Conservation (phyloP, 2,329 filamentous ascomycete genomes). For the Stachybotrys chartarum region DNA sequence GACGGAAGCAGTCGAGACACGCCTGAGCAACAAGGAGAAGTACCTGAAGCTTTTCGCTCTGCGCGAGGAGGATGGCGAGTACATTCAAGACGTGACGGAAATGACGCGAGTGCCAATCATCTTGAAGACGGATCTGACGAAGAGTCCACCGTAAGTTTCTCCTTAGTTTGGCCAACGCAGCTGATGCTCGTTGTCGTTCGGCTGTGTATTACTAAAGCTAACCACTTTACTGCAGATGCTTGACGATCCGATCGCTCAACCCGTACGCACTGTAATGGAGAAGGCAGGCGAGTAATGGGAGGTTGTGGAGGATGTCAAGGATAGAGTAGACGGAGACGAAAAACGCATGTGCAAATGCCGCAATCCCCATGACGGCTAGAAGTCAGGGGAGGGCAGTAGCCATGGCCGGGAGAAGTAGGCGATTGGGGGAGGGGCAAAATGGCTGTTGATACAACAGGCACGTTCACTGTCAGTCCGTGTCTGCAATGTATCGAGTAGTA, state of each 20-base stretch:
- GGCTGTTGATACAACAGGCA: too few species aligned
- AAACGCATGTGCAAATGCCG: neutral
- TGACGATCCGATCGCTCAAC: slow-evolving; percentile 79
- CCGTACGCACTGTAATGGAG: slow-evolving; percentile 56
- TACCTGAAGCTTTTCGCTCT: slow-evolving; percentile 86
- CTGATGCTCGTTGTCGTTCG: neutral
- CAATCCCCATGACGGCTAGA: neutral
- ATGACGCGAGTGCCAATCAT: slow-evolving; percentile 98
- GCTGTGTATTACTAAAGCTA: slow-evolving; percentile 7
- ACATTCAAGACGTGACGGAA: slow-evolving; percentile 96
- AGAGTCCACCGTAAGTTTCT: slow-evolving; percentile 93
- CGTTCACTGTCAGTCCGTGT: too few species aligned
- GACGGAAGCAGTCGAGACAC: slow-evolving; percentile 66
- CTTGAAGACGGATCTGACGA: slow-evolving; percentile 93
- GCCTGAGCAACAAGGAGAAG: slow-evolving; percentile 90
- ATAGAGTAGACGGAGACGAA: neutral
- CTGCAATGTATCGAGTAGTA: neutral
- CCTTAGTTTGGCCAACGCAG: neutral
- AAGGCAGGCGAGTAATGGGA: neutral
- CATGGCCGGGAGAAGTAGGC: neutral
- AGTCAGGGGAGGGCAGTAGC: slow-evolving; percentile 1
- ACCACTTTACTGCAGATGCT: slow-evolving; percentile 46
- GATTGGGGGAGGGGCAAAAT: neutral
- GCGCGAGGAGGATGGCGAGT: slow-evolving; percentile 86
- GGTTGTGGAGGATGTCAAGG: neutral